Evolutionary conservation across 345 rosid species (phyloP).

Genomic region (Dimocarpus longan): DNA sequence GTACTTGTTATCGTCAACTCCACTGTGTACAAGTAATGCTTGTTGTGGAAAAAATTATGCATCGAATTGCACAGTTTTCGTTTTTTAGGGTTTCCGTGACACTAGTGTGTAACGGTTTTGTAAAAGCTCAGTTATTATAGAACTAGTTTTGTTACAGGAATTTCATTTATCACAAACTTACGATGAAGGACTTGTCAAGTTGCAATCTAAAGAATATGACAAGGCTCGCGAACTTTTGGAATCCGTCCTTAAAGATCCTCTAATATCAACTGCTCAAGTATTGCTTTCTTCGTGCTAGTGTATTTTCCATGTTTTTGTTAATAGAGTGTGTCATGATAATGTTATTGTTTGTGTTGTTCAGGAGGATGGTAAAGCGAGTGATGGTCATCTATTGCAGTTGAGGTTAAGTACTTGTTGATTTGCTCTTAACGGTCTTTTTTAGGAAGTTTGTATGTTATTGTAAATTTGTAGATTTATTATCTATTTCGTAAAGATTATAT

Average conservation of each 20-base stretch:
- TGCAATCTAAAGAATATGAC: constrained; percentile 85
- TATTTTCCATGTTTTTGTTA: neutral
- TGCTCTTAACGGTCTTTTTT: neutral
- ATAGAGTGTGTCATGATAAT: neutral
- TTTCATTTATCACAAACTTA: constrained; percentile 90
- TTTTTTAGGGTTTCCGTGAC: constrained; percentile 10
- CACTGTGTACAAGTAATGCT: neutral
- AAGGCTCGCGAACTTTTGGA: constrained; percentile 78
- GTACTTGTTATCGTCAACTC: neutral
- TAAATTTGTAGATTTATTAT: constrained; percentile 4
- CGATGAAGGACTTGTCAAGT: constrained; percentile 86
- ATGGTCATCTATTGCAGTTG: constrained; percentile 83
- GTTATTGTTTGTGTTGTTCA: constrained; percentile 29
- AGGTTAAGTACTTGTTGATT: constrained; percentile 48
- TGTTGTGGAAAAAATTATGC: neutral
- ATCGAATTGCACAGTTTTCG: neutral
- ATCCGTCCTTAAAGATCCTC: constrained; percentile 81
- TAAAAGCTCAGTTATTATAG: neutral
- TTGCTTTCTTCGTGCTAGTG: constrained; percentile 3
- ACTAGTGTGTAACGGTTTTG: neutral
- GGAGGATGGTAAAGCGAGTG: constrained; percentile 68
- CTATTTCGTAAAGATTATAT: neutral
- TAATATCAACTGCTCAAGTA: constrained; percentile 75
- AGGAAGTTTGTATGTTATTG: neutral
- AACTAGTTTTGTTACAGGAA: constrained; percentile 51